These are phyloP conservation scores for Aspergillus carbonarius DNA, from an alignment of 2,329 filamentous ascomycete genomes.

Conservation along the genomic window DNA sequence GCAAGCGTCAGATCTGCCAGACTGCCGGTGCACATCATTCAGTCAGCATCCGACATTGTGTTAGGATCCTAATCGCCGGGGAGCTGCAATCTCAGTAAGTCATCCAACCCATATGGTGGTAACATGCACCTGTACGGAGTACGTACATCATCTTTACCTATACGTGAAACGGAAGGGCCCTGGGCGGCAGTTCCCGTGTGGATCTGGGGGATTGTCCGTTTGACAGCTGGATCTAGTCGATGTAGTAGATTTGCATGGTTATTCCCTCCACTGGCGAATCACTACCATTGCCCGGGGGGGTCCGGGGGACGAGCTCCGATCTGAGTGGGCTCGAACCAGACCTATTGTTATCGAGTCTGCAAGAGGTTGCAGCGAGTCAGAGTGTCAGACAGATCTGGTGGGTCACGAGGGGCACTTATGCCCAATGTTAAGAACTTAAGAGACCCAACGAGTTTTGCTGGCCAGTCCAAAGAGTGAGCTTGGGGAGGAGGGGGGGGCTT, in stretches of 20 bases:
- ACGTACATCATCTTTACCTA: neutral
- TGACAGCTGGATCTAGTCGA: neutral
- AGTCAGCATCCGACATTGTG: neutral
- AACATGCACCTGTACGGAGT: neutral
- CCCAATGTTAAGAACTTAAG: neutral
- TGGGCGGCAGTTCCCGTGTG: conserved; percentile 6
- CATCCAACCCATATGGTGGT: neutral
- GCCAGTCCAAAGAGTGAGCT: neutral
- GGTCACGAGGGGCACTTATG: neutral
- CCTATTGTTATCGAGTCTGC: neutral
- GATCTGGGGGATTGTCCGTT: neutral
- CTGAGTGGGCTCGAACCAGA: neutral
- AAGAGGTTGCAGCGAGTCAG: neutral
- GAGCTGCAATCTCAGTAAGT: neutral
- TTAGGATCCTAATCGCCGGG: neutral
- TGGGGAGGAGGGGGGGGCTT: neutral
- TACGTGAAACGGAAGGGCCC: conserved; percentile 2
- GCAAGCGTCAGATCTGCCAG: neutral
- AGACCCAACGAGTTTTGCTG: neutral
- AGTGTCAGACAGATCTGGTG: neutral
- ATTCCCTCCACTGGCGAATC: neutral
- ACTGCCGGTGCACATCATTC: neutral
- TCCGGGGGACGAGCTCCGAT: neutral
- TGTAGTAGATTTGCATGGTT: neutral
- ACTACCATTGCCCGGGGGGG: neutral